A percentile compares a stretch with the other conserved stretches of the same genome.
Evolutionary conservation across 2,329 filamentous ascomycete species (phyloP).

Genomic region (Colletotrichum liaoningense): DNA sequence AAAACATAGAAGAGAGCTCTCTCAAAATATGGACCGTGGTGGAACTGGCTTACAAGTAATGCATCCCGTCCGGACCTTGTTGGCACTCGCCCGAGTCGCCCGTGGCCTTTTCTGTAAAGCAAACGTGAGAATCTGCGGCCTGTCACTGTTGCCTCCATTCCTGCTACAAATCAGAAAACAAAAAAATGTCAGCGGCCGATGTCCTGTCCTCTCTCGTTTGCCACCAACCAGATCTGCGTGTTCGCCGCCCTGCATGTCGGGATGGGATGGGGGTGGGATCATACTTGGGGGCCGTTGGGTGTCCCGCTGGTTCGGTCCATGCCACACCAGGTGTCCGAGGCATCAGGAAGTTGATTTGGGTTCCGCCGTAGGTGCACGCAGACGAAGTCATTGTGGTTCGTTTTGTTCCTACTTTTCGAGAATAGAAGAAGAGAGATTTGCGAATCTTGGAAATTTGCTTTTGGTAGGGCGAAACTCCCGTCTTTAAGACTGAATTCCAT

Average conservation of each 20-base stretch:
- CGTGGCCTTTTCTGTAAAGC: conserved; percentile 44
- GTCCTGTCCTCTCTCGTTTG: background rate
- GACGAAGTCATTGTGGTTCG: background rate
- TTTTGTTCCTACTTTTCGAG: background rate
- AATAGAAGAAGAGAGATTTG: background rate
- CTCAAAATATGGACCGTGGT: background rate
- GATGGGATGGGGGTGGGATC: background rate
- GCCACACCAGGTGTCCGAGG: background rate
- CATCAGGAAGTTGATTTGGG: conserved; percentile 32
- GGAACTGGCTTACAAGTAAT: conserved; percentile 43
- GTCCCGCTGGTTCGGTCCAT: background rate
- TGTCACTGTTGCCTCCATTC: background rate
- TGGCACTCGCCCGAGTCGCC: conserved; percentile 44
- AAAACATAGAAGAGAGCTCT: background rate
- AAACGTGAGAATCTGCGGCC: conserved; percentile 39
- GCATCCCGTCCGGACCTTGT: conserved; percentile 47
- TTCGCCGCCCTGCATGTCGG: background rate
- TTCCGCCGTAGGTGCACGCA: background rate
- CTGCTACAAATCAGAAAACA: background rate
- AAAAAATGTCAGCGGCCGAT: background rate
- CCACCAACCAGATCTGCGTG: conserved; percentile 1
- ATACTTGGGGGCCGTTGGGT: conserved; percentile 17
- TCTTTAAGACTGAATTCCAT: conserved; percentile 3
- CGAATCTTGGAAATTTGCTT: background rate
- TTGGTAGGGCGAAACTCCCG: background rate